A percentile compares a stretch with the other conserved stretches of the same genome.
Conservation (phyloP, 495 filamentous ascomycete species). For the Penicillium egyptiacum region DNA sequence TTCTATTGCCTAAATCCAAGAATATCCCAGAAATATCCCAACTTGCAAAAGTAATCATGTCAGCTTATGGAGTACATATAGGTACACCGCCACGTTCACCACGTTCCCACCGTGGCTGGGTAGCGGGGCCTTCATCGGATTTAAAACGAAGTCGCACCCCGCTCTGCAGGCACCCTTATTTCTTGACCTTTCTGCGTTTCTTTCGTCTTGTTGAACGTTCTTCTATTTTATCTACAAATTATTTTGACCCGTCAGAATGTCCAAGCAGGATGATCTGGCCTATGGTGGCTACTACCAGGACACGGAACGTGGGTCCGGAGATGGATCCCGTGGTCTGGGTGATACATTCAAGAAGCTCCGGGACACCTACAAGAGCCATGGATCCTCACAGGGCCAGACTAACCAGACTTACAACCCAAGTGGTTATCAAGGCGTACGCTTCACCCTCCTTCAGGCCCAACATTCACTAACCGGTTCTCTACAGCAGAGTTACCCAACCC, state of each 20-base stretch:
- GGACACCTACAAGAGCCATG: constrained; percentile 43
- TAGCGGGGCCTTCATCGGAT: constrained; percentile 7
- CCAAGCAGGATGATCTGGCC: constrained; percentile 52
- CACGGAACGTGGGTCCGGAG: constrained; percentile 28
- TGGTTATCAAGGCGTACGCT: constrained; percentile 20
- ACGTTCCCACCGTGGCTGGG: constrained; percentile 14
- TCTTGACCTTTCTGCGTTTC: neutral
- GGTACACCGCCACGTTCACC: constrained; percentile 10
- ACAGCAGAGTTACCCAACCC: constrained; percentile 20
- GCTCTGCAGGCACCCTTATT: constrained; percentile 5
- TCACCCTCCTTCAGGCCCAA: neutral
- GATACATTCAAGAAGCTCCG: constrained; percentile 54
- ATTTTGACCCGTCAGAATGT: constrained; percentile 32
- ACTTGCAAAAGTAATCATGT: neutral
- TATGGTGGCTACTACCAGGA: constrained; percentile 54
- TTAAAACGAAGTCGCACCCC: constrained; percentile 6
- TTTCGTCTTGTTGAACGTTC: neutral
- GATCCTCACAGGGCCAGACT: constrained; percentile 20
- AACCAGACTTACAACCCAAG: constrained; percentile 18
- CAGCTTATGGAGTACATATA: neutral
- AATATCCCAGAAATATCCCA: neutral
- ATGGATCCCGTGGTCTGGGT: constrained; percentile 51
- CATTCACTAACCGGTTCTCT: neutral
- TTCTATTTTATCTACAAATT: neutral
- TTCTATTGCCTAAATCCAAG: neutral